Base-by-base conservation (phyloP, 176 grass and related monocot genomes). In the Ananas comosus region DNA sequence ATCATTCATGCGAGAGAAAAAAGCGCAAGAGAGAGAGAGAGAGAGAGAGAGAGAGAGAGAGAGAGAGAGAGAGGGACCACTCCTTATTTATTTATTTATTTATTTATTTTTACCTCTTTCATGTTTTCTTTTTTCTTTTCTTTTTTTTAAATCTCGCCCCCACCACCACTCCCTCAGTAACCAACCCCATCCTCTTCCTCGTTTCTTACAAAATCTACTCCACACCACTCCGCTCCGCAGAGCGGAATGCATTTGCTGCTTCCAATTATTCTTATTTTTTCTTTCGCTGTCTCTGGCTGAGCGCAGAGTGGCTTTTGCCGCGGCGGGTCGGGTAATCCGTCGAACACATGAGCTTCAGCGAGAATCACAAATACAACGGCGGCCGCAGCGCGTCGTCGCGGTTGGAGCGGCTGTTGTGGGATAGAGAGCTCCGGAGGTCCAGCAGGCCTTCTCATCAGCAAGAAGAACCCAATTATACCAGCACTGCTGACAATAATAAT, bases 371-470 rank as follows among this genome's bases (percentile, higher is more conserved):
- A 72, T 74, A 77, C 68, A 80, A 80, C 61, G 76, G 48, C 33
- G 10, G 49, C 68, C 13, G 68, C 47, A 85, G 68, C 76, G 58
- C 66, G 4, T 66, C 83, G 23, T 66, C 83, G 23, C 52, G 83
- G 68, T 72, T 85, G 13, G 83, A 80, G 72, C 63, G 83, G 53
- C 22, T 85, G 47, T 67, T 85, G 63, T 54, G 72, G 13, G 83
- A 85, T 1, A 72, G 83, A 48, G 83, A 80, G 21, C 63, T 80
- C 29, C 67, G 83, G 68, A 74, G 59, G 48, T 51, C 58, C 63
- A 77, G 13, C 51, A 68, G 72, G 19, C 29, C 66, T 12, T 51
- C 12, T 29, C 66, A 69, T 29, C 66, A 69, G 2, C 65, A 59
- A 47, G 51, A 67, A 18, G 56, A 61, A 2, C 5, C 33, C 33